These are phyloP conservation scores for Phytophthora ramorum DNA, from an alignment of 352 stramenopile species.

Conservation along the genomic window DNA sequence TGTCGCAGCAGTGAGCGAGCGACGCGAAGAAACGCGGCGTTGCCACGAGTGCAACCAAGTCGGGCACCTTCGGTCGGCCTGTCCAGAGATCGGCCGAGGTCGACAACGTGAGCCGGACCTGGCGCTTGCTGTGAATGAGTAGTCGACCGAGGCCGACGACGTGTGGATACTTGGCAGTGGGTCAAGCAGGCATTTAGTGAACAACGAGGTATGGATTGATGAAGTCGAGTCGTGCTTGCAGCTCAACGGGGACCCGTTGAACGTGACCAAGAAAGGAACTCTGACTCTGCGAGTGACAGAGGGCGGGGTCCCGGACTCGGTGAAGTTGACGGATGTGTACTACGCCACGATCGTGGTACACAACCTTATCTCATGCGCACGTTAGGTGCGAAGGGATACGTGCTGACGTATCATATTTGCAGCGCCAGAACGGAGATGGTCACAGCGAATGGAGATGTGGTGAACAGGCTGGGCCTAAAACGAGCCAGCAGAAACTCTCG, in stretches of 20 bases:
- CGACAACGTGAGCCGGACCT: neutral
- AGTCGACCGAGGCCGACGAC: neutral
- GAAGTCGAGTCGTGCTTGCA: neutral
- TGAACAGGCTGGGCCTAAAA: slow-evolving; percentile 19
- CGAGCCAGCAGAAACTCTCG: slow-evolving; percentile 17
- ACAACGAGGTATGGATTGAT: neutral
- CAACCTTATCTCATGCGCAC: slow-evolving; percentile 4
- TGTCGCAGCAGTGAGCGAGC: neutral
- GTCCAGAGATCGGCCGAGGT: neutral
- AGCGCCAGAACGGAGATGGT: slow-evolving; percentile 1
- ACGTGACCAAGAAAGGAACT: neutral
- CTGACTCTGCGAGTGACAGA: neutral
- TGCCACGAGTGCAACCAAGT: slow-evolving; percentile 5
- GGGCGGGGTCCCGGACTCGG: neutral
- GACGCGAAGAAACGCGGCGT: neutral
- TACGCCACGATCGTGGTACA: neutral
- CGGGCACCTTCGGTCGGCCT: neutral
- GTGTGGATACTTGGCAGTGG: slow-evolving; percentile 11
- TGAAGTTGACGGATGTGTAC: slow-evolving; percentile 6
- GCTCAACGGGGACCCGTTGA: neutral
- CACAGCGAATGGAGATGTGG: slow-evolving; percentile 13
- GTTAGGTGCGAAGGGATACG: neutral
- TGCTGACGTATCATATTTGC: slow-evolving; percentile 13
- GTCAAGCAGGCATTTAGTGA: slow-evolving; percentile 1
- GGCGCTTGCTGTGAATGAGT: neutral